phyloP scores from a whole-genome alignment of 2,329 filamentous ascomycete species.

The Penicillium griseofulvum region DNA sequence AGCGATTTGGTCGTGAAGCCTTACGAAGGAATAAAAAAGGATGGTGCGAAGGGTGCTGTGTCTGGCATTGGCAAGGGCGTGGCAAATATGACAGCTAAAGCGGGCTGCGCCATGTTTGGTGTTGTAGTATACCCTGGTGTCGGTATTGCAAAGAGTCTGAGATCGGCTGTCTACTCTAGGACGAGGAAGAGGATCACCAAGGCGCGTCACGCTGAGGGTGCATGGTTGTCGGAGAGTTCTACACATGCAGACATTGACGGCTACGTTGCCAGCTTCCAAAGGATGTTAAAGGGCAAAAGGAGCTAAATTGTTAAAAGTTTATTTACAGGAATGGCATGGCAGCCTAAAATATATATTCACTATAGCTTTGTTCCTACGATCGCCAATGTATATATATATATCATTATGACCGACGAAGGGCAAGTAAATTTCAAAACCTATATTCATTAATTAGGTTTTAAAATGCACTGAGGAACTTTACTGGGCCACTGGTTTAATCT shows the following conservation, averaged over 20 bases:
- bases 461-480: no score
- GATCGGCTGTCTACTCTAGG: not conserved
- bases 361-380: no score
- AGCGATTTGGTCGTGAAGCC: slow-evolving; percentile 31
- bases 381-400: no score
- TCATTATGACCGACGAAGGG: no score
- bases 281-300: no score
- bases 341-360: no score
- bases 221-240: not conserved
- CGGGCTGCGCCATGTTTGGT: not conserved
- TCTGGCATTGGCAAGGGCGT: slow-evolving; percentile 37
- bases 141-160: not conserved
- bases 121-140: not conserved
- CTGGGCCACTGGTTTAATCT: no score
- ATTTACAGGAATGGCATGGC: no score
- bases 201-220: not conserved
- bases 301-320: no score
- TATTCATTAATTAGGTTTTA: no score
- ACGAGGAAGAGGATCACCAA: not conserved
- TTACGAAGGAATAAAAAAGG: slow-evolving; percentile 28
- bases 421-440: no score
- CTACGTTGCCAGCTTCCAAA: no score
- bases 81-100: not conserved
- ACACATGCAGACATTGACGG: not conserved
- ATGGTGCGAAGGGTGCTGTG: slow-evolving; percentile 31